A percentile compares a stretch with the other conserved stretches of the same genome.
These are phyloP conservation scores for Calonectria fujianensis DNA, from an alignment of 2,329 filamentous ascomycete species.

Conservation along the genomic window DNA sequence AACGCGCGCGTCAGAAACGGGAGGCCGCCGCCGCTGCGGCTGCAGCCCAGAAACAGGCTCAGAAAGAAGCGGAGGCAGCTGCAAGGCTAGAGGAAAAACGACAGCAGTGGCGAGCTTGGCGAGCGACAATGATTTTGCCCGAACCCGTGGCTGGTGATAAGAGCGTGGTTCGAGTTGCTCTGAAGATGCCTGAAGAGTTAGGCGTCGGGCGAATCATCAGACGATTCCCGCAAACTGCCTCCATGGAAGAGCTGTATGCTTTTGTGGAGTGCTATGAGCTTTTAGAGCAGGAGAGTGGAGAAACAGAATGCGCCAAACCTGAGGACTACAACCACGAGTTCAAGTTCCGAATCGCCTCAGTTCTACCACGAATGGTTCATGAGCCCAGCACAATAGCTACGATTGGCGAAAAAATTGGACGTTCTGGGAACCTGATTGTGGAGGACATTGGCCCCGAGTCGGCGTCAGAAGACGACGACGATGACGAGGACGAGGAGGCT, in stretches of 20 bases:
- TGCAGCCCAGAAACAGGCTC: slow-evolving; percentile 78
- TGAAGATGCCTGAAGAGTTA: slow-evolving; percentile 76
- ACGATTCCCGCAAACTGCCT: slow-evolving; percentile 80
- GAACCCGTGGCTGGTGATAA: slow-evolving; percentile 80
- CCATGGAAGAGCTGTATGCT: slow-evolving; percentile 92
- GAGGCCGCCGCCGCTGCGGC: slow-evolving; percentile 85
- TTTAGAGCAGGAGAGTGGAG: slow-evolving; percentile 65
- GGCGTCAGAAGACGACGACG: slow-evolving; percentile 53
- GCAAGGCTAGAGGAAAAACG: slow-evolving; percentile 65
- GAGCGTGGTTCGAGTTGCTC: slow-evolving; percentile 82
- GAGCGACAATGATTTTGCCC: slow-evolving; percentile 77
- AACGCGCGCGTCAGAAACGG: slow-evolving; percentile 84
- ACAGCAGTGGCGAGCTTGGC: slow-evolving; percentile 87
- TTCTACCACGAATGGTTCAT: slow-evolving; percentile 89
- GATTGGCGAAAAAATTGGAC: slow-evolving; percentile 83
- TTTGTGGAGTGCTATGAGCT: slow-evolving; percentile 94
- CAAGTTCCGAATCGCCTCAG: slow-evolving; percentile 88
- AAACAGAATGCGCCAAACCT: slow-evolving; percentile 67
- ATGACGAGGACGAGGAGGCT: slow-evolving; percentile 53
- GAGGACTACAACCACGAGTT: slow-evolving; percentile 86
- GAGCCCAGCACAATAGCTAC: slow-evolving; percentile 79
- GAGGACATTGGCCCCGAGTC: slow-evolving; percentile 72
- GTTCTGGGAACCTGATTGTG: slow-evolving; percentile 91
- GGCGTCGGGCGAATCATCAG: slow-evolving; percentile 86
- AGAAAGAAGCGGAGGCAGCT: slow-evolving; percentile 78